Percentiles rank a stretch among this genome's conserved stretches.
phyloP scores from a whole-genome alignment of 2,329 filamentous ascomycete genomes.

The Coniochaeta ligniaria region DNA sequence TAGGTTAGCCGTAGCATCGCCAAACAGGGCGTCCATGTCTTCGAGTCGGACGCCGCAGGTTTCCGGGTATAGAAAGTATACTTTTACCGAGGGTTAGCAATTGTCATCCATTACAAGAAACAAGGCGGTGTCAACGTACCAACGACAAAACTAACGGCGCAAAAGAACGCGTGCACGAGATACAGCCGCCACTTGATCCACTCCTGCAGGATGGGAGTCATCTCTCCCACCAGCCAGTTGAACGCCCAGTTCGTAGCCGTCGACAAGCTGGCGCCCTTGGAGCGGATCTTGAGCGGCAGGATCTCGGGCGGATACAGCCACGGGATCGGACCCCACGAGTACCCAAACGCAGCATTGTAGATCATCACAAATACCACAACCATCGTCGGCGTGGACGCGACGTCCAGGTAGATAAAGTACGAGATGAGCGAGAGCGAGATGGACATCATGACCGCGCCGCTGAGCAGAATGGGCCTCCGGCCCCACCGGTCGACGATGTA shows the following conservation, averaged over 20 bases:
- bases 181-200: conserved; percentile 92
- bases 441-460: conserved; percentile 83
- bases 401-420: conserved; percentile 89
- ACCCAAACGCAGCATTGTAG: conserved; percentile 96
- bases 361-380: conserved; percentile 96
- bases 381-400: conserved; percentile 68
- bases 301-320: conserved; percentile 99
- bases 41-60: conserved; percentile 92
- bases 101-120: neutral
- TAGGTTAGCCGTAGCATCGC: conserved; percentile 79
- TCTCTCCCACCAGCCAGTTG: conserved; percentile 93
- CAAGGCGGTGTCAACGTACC: conserved; percentile 53
- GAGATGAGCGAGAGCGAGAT: conserved; percentile 83
- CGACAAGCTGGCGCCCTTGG: conserved; percentile 92
- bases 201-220: conserved; percentile 90
- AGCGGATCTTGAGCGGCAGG: conserved; percentile 88
- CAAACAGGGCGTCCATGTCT: conserved; percentile 93
- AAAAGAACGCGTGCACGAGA: conserved; percentile 94
- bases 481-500: conserved; percentile 93
- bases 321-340: conserved; percentile 91
- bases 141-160: conserved; percentile 88
- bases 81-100: conserved; percentile 36
- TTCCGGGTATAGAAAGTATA: conserved; percentile 96
- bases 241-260: conserved; percentile 98
- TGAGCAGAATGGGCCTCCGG: conserved; percentile 80